Evolutionary conservation across 305 asterid genomes (phyloP), one percentile per base, ranked within the genome.

Genomic region (Fraxinus floribunda): DNA sequence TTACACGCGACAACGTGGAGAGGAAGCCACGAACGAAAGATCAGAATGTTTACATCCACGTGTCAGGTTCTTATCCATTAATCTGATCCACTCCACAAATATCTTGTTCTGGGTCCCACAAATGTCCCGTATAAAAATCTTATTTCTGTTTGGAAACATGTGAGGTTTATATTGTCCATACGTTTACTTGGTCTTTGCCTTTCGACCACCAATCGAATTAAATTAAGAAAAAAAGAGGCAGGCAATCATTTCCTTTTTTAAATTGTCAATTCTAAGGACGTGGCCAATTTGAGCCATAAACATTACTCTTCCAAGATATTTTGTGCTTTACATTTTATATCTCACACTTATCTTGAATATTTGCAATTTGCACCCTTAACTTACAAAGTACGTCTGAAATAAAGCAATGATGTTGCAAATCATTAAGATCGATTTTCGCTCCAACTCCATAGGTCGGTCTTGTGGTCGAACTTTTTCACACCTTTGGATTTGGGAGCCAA

Each of bases 211-310:
- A 84, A 83, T 85, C 87, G 73, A 75, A 44, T 10, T 44, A 44
- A 44, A 60, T 0, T 36, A 6, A 84, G 22, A 78, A 80, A 79
- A 80, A 44, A 79, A 22, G 81, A 81, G 83, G 81, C 66, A 10
- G 16, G 4, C 68, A 38, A 38, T 38, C 64, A 72, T 4, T 1
- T 9, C 68, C 78, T 86, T 82, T 90, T 80, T 10, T 2, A 44
- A 39, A 44, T 10, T 44, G 52, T 11, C 52, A 84, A 62, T 73
- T 77, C 16, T 44, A 44, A 44, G 82, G 83, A 91, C 91, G 90
- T 88, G 93, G 91, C 91, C 75, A 89, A 76, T 92, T 91, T 80
- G 84, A 80, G 83, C 97, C 98, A 85, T 79, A 87, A 88, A 85
- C 88, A 66, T 26, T 49, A 79, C 32, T 35, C 62, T 71, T 74